Evolutionary conservation across 1,284 basidiomycete species (phyloP).

Genomic region (Termitomyces sp.): DNA sequence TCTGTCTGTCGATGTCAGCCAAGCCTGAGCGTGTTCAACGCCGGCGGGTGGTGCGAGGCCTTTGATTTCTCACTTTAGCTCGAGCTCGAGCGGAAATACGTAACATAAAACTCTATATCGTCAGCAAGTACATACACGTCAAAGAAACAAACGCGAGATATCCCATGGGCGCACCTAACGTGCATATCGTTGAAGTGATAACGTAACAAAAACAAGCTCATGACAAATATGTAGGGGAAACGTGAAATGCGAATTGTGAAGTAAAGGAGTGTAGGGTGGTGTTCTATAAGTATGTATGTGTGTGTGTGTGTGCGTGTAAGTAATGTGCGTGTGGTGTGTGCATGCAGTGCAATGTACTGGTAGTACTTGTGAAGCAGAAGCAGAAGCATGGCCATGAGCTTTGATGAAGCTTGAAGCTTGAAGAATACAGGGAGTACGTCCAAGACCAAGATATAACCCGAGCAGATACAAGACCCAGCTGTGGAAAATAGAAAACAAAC

Average conservation of each 20-base stretch:
- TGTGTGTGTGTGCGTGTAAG: not conserved
- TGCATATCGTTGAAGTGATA: constrained; percentile 10
- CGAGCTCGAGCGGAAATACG: not conserved
- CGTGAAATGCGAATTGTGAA: not conserved
- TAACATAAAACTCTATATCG: not conserved
- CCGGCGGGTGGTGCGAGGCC: not conserved
- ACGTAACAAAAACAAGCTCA: not conserved
- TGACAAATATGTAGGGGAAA: not conserved
- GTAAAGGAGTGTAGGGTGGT: constrained; percentile 5
- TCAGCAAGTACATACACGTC: not conserved
- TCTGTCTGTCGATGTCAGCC: not conserved
- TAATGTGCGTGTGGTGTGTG: not conserved
- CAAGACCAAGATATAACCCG: not conserved
- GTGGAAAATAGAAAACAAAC: not conserved
- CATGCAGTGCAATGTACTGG: not conserved
- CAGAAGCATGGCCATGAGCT: not conserved
- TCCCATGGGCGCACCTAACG: constrained; percentile 2
- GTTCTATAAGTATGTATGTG: too few species aligned
- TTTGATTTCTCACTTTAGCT: not conserved
- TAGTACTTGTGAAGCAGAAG: not conserved
- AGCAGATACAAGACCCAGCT: not conserved
- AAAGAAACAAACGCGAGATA: constrained; percentile 4
- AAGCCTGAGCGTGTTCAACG: not conserved
- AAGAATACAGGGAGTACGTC: not conserved
- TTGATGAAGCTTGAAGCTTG: not conserved